phyloP scores from a whole-genome alignment of 768 basidiomycete species.

The Amanita phalloides region DNA sequence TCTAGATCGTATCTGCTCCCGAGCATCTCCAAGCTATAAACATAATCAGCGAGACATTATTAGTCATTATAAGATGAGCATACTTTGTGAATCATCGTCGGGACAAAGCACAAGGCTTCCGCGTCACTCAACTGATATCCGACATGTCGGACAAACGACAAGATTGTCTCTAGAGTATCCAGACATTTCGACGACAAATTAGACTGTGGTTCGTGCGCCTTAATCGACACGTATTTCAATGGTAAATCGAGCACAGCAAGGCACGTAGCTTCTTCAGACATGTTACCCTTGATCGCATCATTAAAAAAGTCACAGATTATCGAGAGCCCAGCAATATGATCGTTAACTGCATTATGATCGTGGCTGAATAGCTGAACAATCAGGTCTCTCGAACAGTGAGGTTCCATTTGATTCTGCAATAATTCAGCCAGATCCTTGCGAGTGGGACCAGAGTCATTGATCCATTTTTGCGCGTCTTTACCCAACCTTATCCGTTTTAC shows the following conservation, averaged over 20 bases:
- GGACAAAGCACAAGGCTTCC: constrained; percentile 83
- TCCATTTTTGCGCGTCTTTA: constrained; percentile 75
- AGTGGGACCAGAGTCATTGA: constrained; percentile 76
- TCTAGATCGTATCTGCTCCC: constrained; percentile 70
- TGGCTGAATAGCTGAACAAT: constrained; percentile 79
- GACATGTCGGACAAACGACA: constrained; percentile 62
- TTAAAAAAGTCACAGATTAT: constrained; percentile 69
- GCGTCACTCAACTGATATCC: constrained; percentile 75
- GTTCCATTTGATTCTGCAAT: constrained; percentile 88
- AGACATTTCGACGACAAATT: constrained; percentile 82
- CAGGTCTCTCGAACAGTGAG: constrained; percentile 67
- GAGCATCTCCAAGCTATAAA: constrained; percentile 80
- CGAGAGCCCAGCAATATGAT: constrained; percentile 71
- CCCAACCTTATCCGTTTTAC: constrained; percentile 55
- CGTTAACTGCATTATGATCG: constrained; percentile 92
- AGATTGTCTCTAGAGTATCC: constrained; percentile 72
- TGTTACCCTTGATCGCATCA: constrained; percentile 42
- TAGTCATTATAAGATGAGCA: constrained; percentile 1
- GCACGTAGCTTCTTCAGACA: constrained; percentile 52
- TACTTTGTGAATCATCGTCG: constrained; percentile 86
- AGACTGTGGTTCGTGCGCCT: constrained; percentile 83
- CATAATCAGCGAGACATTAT: constrained; percentile 1
- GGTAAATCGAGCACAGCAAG: constrained; percentile 86
- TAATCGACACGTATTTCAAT: constrained; percentile 89
- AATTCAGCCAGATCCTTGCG: constrained; percentile 82